Evolutionary conservation across 139 green algal species (phyloP).

Genomic region (Coccomyxa sp.): DNA sequence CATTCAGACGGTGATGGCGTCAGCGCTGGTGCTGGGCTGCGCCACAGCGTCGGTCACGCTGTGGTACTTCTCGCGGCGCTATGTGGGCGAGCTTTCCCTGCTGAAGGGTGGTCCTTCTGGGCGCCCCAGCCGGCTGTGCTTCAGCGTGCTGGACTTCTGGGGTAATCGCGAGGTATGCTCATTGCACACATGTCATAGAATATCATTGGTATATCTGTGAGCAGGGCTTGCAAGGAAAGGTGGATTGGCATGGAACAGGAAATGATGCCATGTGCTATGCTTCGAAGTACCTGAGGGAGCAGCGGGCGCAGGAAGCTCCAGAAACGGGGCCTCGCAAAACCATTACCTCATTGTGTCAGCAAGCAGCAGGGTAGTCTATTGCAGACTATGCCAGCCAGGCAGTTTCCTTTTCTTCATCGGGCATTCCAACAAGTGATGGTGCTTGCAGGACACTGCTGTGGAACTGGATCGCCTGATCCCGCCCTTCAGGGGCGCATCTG

Average conservation of each 20-base stretch:
- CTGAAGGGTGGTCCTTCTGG: slow-evolving; percentile 30
- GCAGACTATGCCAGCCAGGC: background rate
- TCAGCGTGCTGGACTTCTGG: slow-evolving; percentile 77
- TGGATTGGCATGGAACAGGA: background rate
- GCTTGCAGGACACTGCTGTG: slow-evolving; percentile 59
- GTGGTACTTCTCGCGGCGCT: slow-evolving; percentile 69
- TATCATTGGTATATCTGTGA: background rate
- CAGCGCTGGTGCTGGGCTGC: slow-evolving; percentile 32
- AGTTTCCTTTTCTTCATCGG: background rate
- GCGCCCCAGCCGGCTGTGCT: slow-evolving; percentile 10
- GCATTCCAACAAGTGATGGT: background rate
- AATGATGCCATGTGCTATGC: background rate
- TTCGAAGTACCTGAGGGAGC: too few relatives aligned
- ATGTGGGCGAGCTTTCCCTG: slow-evolving; percentile 74
- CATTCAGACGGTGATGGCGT: slow-evolving; percentile 31
- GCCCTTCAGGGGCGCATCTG: slow-evolving; percentile 36
- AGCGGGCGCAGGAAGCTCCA: too few relatives aligned
- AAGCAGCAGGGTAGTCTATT: background rate
- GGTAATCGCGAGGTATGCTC: slow-evolving; percentile 58
- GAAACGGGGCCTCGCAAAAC: background rate
- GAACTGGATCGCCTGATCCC: slow-evolving; percentile 36
- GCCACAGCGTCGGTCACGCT: slow-evolving; percentile 31
- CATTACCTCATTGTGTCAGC: background rate
- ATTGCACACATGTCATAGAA: background rate
- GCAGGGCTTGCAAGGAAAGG: background rate